These are phyloP conservation scores for Sarcomyxa edulis DNA, from an alignment of 768 basidiomycete species.

Conservation along the genomic window DNA sequence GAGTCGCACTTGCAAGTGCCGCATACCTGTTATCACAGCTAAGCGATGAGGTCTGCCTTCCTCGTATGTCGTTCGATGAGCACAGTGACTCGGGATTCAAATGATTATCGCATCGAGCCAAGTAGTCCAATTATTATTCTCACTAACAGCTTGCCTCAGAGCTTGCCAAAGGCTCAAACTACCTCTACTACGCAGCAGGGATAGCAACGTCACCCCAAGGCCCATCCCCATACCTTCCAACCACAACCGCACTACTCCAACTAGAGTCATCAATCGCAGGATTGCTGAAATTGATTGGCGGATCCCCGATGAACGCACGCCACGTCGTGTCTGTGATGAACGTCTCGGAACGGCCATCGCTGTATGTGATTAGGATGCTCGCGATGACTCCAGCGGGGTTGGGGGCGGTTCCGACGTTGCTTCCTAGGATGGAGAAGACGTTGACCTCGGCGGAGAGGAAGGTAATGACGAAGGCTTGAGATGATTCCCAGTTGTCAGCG, in stretches of 20 bases:
- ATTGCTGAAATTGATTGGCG: too few species aligned
- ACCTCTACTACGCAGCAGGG: conserved; percentile 1
- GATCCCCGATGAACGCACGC: background rate
- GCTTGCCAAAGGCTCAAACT: too few species aligned
- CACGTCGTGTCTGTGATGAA: background rate
- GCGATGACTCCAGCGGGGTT: conserved; percentile 1
- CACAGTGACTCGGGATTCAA: too few species aligned
- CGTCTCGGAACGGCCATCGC: background rate
- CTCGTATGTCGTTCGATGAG: too few species aligned
- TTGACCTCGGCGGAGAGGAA: background rate
- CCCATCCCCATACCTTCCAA: background rate
- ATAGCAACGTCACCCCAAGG: background rate
- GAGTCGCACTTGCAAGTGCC: too few species aligned
- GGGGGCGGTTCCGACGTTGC: background rate
- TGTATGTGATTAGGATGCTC: conserved; percentile 1
- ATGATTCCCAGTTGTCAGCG: too few species aligned
- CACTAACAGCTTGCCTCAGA: too few species aligned
- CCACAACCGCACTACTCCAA: background rate
- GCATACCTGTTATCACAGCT: too few species aligned
- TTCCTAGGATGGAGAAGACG: background rate
- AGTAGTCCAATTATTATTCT: too few species aligned
- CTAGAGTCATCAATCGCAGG: too few species aligned
- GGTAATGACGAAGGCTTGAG: background rate
- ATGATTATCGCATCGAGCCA: too few species aligned
- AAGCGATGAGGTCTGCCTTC: too few species aligned